Base-by-base conservation (phyloP, 352 stramenopile genomes). In the Hyaloperonospora brassicae region DNA sequence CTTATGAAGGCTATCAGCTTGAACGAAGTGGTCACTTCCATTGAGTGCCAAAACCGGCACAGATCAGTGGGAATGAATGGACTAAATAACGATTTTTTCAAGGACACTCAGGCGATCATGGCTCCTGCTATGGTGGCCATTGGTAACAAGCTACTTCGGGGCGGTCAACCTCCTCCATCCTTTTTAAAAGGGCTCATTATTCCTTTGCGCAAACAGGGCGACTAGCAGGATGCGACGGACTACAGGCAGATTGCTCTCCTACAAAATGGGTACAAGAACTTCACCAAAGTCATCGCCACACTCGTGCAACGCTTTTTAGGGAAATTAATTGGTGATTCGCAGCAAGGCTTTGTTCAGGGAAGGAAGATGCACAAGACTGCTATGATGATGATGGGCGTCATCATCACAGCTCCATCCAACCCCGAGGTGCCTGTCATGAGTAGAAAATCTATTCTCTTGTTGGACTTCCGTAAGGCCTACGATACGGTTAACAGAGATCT, bases 301-400 rank as follows among this genome's bases (percentile, higher is more conserved):
- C 9, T 25, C 10, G 7, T 27, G 6, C 25, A 41, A 50, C 25
- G 27, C 9, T 13, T 14, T 5, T 39, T 8, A 8, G 27, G 45
- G 10, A 42, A 1, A 51, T 31, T 31, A 7, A 31, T 31, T 31
- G 7, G 27, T 8, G 27, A 31, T 0, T 51, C 30, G 8, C 45
- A 51, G 10, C 45, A 51, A 30, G 30, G 45, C 0, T 51, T 51
- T 27, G 30, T 51, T 5, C 17, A 51, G 5, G 24, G 24, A 22
- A 10, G 25, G 27, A 1, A 38, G 9, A 39, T 49, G 44, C 25
- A 13, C 23, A 41, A 42, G 0, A n/a, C 45, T 2, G 30, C 41
- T 2, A 51, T 51, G 45, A 41, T 41, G 30, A 51, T 51, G 45
- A 14, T 51, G 30, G 27, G 27, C 6, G 5, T 12, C 0, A 14